These are phyloP conservation scores for Umbelopsis isabellina DNA, from an alignment of 192 early-diverging fungal species.

Conservation along the genomic window DNA sequence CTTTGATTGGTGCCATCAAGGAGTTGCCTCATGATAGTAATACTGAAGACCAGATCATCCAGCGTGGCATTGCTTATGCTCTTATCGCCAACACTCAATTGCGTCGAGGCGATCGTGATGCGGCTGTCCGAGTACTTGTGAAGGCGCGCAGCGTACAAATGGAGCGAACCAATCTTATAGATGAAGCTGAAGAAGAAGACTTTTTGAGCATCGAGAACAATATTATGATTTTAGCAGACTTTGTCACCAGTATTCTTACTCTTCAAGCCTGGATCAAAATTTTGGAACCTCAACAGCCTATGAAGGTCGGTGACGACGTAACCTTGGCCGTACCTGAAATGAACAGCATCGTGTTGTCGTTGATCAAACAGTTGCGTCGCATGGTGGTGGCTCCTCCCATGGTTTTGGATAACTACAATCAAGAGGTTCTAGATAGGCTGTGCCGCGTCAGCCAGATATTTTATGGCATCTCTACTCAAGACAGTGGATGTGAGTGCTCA, in stretches of 20 bases:
- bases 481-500: slow-evolving; percentile 4
- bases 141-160: slow-evolving; percentile 23
- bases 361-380: slow-evolving; percentile 7
- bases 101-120: neutral
- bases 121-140: slow-evolving; percentile 28
- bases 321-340: neutral
- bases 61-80: slow-evolving; percentile 30
- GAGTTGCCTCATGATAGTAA: slow-evolving; percentile 1
- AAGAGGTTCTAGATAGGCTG: slow-evolving; percentile 2
- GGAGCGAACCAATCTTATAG: neutral
- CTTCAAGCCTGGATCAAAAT: slow-evolving; percentile 31
- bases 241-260: slow-evolving; percentile 25
- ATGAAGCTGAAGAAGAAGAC: neutral
- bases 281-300: neutral
- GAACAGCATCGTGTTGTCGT: neutral
- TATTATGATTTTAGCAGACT: slow-evolving; percentile 27
- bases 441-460: slow-evolving; percentile 6
- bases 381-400: neutral
- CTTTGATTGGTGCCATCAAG: neutral
- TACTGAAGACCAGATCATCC: slow-evolving; percentile 22
- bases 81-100: slow-evolving; percentile 31
- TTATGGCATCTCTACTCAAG: neutral
- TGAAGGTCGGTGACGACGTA: neutral
- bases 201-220: slow-evolving; percentile 10
- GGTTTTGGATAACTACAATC: slow-evolving; percentile 1